Evolutionary conservation across 2,329 filamentous ascomycete genomes (phyloP), one percentile per base, ranked within the genome.

Genomic region (Elsinoe fawcettii): DNA sequence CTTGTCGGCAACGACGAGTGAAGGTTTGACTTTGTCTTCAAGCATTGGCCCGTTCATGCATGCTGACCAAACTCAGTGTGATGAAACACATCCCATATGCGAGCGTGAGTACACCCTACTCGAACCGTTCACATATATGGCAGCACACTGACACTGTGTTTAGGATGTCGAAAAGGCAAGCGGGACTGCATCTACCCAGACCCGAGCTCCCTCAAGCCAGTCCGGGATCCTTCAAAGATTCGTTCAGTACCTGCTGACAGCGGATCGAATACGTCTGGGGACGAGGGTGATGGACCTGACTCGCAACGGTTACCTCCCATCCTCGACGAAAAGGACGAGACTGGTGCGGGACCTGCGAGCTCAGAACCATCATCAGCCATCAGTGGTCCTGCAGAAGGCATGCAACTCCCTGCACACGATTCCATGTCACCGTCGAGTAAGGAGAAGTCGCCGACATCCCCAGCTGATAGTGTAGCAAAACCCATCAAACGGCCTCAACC

Each of bases 151-250:
- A 58, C 60, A 9, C 55, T 23, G 23, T 32, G 41, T 44, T 30
- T 63, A 82, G 90, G 92, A 66, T 99, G 93, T 71, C 86, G 84
- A 64, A 99, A 97, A 73, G 93, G 92, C 51, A 88, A 85, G 64
- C 82, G 93, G 72, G 89, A 95, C 62, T 99, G 93, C 70, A 79
- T 87, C 59, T 99, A 96, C 69, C 92, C 93, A 2, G 89, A 92
- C 49, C 77, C 84, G 27, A 75, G 85, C 44, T 73, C 76, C 53
- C 68, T 75, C 39, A 77, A 76, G 60, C 59, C 66, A 25, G 66
- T 66, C 59, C 73, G 73, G 56, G 74, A 72, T 61, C 71, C 69
- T 36, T 66, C 70, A 61, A 81, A 77, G 62, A 65, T 70, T 23
- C 75, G 74, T 47, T 68, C 72, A 43, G 71, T 71, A 16, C 72